Conservation (phyloP, 1,284 basidiomycete genomes). For the Papiliotrema laurentii region DNA sequence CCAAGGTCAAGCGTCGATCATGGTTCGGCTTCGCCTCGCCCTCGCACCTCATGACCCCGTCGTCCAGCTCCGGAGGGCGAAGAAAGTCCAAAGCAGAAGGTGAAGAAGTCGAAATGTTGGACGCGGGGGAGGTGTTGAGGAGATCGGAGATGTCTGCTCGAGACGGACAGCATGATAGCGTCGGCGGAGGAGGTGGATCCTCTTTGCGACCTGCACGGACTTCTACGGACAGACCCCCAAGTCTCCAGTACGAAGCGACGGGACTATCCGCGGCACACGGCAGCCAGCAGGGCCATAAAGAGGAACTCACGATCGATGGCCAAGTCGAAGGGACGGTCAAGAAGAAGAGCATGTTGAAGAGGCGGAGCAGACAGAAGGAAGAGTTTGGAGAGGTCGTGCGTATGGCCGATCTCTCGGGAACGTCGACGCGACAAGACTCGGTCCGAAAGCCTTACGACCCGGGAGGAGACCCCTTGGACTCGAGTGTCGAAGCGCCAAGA, state of each 20-base stretch:
- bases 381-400: conserved; percentile 21
- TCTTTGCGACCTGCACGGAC: too few species aligned
- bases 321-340: conserved; percentile 19
- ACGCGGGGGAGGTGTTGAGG: too few species aligned
- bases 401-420: conserved; percentile 28
- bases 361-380: conserved; percentile 7
- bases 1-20: conserved; percentile 21
- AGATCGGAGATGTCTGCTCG: too few species aligned
- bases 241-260: too few species aligned
- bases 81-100: not conserved
- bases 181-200: too few species aligned
- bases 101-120: conserved; percentile 2
- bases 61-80: not conserved
- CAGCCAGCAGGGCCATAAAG: too few species aligned
- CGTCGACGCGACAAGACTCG: not conserved
- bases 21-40: conserved; percentile 36
- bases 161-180: too few species aligned
- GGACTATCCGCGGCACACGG: too few species aligned
- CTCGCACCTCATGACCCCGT: conserved; percentile 8
- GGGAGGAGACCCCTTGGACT: conserved; percentile 4
- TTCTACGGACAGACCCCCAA: too few species aligned
- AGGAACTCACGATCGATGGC: conserved; percentile 29
- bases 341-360: conserved; percentile 22
- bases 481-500: not conserved
- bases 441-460: conserved; percentile 2